Base-by-base conservation (phyloP, 2,329 filamentous ascomycete species). In the Chaetoscypha palmicola region DNA sequence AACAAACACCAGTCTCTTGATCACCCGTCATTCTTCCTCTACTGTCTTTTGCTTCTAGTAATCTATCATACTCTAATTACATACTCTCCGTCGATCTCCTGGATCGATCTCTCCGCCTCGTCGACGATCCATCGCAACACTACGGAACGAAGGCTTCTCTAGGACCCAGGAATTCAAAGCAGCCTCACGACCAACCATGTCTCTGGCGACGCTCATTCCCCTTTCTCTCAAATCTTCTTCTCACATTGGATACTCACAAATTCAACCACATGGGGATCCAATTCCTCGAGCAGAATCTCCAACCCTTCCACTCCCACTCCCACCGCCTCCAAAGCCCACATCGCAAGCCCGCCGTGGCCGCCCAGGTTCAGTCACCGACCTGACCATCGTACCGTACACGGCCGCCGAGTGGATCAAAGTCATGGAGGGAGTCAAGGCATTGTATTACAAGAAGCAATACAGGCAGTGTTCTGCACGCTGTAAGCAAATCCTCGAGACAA, bases 401-500 rank as follows among this genome's bases (percentile, higher is more conserved):
- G 21, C 47, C 36, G 42, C 47, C 14, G 60, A 61, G 43, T 61
- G 56, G 57, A 50, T 41, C 17, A 46, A 41, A 42, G 52, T 56
- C 33, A 58, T 61, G 54, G 54, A 59, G 19, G 56, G 61, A 50
- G 48, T 61, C 14, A 60, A 57, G 43, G 32, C 34, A 12, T 34
- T 62, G n/a, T 62, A 58, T 43, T 12, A 46, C 5, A 53, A 50
- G 21, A 47, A 53, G 26, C 48, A 60, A 21, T 59, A 62, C 32
- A 59, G 57, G 49, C 49, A 59, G 17, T 62, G 60, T 30, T 48
- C 53, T 12, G 39, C 53, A 14, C 51, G 56, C 14, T 61, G 57
- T 28, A 59, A 54, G 28, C 48, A 58, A 32, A 39, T 60, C 22
- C 47, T 62, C 2, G 48, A 58, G 16, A 49, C 46, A 20, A 55